Evolutionary conservation across 73 alveolate genomes (phyloP).

Genomic region (Stentor roeselii): DNA sequence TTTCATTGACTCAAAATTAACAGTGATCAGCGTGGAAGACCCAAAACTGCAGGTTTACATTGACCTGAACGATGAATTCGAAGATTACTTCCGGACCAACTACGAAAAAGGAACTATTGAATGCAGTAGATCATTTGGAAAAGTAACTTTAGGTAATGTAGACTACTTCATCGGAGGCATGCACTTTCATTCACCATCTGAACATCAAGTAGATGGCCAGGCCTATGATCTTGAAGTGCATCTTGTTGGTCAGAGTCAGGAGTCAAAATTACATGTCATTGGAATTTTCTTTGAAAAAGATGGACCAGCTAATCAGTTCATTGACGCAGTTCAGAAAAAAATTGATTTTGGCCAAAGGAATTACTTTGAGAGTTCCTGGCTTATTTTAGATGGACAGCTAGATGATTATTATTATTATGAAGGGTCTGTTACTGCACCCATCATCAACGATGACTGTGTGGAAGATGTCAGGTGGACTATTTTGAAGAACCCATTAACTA

Average conservation of each 20-base stretch:
- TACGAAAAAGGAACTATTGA: background rate
- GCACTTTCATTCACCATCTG: constrained; percentile 62
- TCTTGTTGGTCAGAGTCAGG: constrained; percentile 31
- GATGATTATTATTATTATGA: constrained; percentile 60
- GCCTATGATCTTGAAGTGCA: constrained; percentile 59
- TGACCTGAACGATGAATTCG: too few species aligned
- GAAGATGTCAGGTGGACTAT: constrained; percentile 75
- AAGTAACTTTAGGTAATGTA: background rate
- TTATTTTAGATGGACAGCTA: background rate
- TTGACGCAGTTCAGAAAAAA: background rate
- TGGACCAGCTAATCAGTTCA: background rate
- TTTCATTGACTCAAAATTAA: background rate
- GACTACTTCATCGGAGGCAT: background rate
- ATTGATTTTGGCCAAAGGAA: too few species aligned
- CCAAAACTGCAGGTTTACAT: background rate
- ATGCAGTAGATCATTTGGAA: background rate
- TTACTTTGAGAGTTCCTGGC: too few species aligned
- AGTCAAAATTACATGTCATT: background rate
- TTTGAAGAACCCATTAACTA: constrained; percentile 28
- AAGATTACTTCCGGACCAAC: background rate
- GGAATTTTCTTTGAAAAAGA: background rate
- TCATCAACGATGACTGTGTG: too few species aligned
- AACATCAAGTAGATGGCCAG: constrained; percentile 47
- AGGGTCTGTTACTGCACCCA: constrained; percentile 79
- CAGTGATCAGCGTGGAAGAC: background rate